Base-by-base conservation (phyloP, 257 asterid species). In the Nicotiana sylvestris region DNA sequence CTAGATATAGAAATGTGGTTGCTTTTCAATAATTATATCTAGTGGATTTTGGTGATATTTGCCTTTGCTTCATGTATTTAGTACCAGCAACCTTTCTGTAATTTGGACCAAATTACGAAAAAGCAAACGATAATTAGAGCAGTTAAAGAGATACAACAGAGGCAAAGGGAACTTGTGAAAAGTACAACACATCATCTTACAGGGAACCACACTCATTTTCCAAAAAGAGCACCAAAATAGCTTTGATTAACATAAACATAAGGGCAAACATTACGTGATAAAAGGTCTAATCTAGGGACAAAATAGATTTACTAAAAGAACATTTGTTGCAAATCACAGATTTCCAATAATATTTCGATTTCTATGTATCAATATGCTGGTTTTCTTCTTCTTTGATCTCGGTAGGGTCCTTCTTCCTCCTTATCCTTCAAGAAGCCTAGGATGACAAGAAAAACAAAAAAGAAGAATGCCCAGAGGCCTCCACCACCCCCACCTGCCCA, bases 401-500 rank as follows among this genome's bases (percentile, higher is more conserved):
- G 43, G 62, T 89, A 91, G 46, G 90, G 85, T 53, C 90, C 92
- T 77, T 89, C 92, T 5, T 85, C 83, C 82, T 93, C 97, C 86
- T 87, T 81, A 84, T 93, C 97, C 87, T 88, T 94, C 66, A 94
- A 77, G 64, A 92, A 82, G 51, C 96, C 90, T 78, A 94, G 81
- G 43, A 94, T 85, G 74, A 90, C 93, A 83, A 93, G 94, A 82
- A 93, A 91, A 9, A 92, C 93, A 2, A 93, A 93, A 81, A 91
- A 83, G 91, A 91, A 92, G 91, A 90, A 92, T 0, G 94, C 87
- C 91, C 92, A 94, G 81, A 81, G 69, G 57, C 97, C 95, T 2
- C 98, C 98, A 0, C 98, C 98, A 0, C 96, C 97, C 0, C 94
- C 97, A 0, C 98, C 95, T 0, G 93, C 86, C 91, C 92, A 94